These are phyloP conservation scores for Cladophialophora yegresii DNA, from an alignment of 2,329 filamentous ascomycete genomes.

Conservation along the genomic window DNA sequence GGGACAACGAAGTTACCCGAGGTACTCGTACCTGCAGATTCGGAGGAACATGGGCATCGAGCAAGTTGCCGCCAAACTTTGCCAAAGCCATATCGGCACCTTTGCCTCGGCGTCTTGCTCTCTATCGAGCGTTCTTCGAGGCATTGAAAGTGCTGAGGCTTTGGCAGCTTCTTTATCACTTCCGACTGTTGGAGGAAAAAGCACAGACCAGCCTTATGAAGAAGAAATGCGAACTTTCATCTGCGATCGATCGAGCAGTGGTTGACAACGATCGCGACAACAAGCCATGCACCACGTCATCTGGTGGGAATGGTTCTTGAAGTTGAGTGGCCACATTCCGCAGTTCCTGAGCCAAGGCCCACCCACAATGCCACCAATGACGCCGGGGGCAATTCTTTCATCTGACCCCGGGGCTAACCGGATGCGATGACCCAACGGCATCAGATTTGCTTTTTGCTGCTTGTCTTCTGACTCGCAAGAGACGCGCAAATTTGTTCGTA, in stretches of 20 bases:
- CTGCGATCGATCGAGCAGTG: background rate
- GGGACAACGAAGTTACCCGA: background rate
- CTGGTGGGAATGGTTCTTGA: background rate
- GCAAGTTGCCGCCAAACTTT: background rate
- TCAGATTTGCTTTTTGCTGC: conserved; percentile 12
- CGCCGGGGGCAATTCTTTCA: conserved; percentile 3
- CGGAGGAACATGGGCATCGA: background rate
- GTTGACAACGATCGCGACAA: background rate
- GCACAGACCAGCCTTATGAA: background rate
- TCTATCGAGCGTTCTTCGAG: background rate
- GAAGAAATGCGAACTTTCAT: background rate
- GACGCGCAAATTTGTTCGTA: background rate
- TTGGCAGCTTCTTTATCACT: background rate
- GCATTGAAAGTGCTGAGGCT: background rate
- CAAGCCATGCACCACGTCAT: background rate
- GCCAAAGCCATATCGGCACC: background rate
- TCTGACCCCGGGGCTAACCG: conserved; percentile 11
- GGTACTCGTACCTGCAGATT: background rate
- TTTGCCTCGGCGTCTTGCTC: background rate
- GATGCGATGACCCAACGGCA: conserved; percentile 8
- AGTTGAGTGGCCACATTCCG: background rate
- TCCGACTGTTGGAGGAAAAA: background rate
- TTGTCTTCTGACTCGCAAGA: conserved; percentile 17
- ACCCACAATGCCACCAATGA: conserved; percentile 6
- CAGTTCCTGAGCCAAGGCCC: background rate